Evolutionary conservation across 495 filamentous ascomycete species (phyloP), one percentile per base, ranked within the genome.

Genomic region (Hyaloscypha variabilis): DNA sequence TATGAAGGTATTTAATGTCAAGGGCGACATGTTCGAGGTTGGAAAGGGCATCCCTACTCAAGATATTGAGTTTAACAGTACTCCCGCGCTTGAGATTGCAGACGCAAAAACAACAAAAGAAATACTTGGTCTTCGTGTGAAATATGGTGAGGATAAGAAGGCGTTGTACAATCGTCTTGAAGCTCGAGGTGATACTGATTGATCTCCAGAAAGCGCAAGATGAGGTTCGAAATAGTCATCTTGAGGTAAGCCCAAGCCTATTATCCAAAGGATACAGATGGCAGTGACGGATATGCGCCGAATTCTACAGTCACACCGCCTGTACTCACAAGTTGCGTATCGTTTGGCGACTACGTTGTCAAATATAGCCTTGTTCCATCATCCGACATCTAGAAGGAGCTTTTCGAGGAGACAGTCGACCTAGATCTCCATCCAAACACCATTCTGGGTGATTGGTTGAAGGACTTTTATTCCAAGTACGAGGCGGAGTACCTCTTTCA

Each of bases 41-140:
- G 77, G 76, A 46, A 71, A 76, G 58, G 73, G 72, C 64, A 74
- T 66, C 42, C 70, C 75, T 3, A 78, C 80, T 6, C 78, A 82
- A 58, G 78, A 82, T 68, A 78, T 80, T 60, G 77, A 80, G 39
- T 80, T 83, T 63, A 83, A 85, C 67, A 78, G 73, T 67, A 79
- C 74, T 14, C 82, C 79, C 5, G 76, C 76, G 8, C 72, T 83
- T 36, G 78, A 85, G 55, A 75, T 84, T 14, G 74, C 77, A 13
- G 73, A 79, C 56, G 75, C 79, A 8, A 80, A 79, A 63, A 77
- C 76, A 26, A 81, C 79, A 1, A 73, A 68, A 25, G 79, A 84
- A 56, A 82, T 82, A 30, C 71, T 81, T n/a, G 76, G 74, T 30
- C 68, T 82, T 23, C 71, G 77, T n/a, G 77, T 82, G 55, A 77